These are phyloP conservation scores for Nicotiana tabacum DNA, from an alignment of 257 asterid species.

Conservation along the genomic window DNA sequence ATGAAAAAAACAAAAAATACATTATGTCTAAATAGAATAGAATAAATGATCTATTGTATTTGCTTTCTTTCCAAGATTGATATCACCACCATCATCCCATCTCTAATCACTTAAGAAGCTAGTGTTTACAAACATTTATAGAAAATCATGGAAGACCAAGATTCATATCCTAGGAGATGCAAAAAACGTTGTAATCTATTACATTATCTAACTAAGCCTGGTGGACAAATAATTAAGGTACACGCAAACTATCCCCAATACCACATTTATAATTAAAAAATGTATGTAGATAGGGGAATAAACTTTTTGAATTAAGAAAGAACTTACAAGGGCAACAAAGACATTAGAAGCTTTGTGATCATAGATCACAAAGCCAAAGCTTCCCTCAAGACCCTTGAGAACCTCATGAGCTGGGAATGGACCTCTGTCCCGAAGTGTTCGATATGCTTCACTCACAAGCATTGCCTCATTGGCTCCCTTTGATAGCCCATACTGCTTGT, in stretches of 20 bases:
- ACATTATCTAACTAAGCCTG: not conserved
- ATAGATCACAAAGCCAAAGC: conserved; percentile 81
- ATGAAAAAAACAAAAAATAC: not conserved
- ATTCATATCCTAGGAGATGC: not conserved
- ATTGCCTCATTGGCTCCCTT: conserved; percentile 72
- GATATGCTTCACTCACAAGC: conserved; percentile 68
- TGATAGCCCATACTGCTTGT: conserved; percentile 78
- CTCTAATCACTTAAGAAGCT: not conserved
- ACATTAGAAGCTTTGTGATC: conserved; percentile 69
- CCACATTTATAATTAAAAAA: not conserved
- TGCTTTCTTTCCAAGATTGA: not conserved
- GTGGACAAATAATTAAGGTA: not conserved
- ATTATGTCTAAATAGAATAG: not conserved
- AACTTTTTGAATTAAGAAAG: not conserved
- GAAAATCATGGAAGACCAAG: not conserved
- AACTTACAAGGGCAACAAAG: conserved; percentile 80
- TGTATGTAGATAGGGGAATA: not conserved
- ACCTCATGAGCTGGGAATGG: conserved; percentile 96
- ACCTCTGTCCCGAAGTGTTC: conserved; percentile 85
- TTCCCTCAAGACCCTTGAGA: conserved; percentile 80
- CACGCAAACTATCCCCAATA: not conserved
- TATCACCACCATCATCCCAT: not conserved
- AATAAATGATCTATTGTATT: not conserved
- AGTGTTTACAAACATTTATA: not conserved
- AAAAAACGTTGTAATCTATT: not conserved